Percentiles rank a stretch among this genome's conserved stretches.
These are phyloP conservation scores for Scolecobasidium constrictum DNA, from an alignment of 2,329 filamentous ascomycete species.

Conservation along the genomic window DNA sequence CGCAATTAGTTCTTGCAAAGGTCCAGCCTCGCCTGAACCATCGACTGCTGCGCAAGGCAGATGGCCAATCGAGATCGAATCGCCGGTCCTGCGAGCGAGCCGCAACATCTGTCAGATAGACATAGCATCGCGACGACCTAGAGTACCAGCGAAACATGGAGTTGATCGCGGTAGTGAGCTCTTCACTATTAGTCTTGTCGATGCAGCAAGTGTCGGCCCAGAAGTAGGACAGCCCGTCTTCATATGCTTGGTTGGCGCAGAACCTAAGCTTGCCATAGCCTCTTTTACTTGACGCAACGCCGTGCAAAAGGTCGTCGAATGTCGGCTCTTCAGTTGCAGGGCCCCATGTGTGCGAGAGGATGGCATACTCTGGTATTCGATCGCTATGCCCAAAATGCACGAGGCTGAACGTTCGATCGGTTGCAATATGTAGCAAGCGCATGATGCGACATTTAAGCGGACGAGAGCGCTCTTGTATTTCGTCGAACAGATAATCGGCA, in stretches of 20 bases:
- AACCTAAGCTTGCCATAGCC: slow-evolving; percentile 12
- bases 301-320: slow-evolving; percentile 9
- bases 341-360: slow-evolving; percentile 13
- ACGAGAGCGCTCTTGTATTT: no score
- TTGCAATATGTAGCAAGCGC: no score
- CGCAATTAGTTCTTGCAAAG: slow-evolving; percentile 15
- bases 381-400: slow-evolving; percentile 6
- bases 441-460: no score
- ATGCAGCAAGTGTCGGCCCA: slow-evolving; percentile 12
- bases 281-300: slow-evolving; percentile 7
- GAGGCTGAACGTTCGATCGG: no score
- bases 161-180: slow-evolving; percentile 9
- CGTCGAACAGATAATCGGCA: no score
- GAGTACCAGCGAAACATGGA: slow-evolving; percentile 12
- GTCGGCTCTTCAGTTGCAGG: slow-evolving; percentile 11
- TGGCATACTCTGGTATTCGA: slow-evolving; percentile 12
- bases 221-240: slow-evolving; percentile 11
- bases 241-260: slow-evolving; percentile 9
- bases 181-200: slow-evolving; percentile 7
- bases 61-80: slow-evolving; percentile 6
- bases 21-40: slow-evolving; percentile 12
- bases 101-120: slow-evolving; percentile 10
- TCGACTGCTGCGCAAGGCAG: slow-evolving; percentile 10
- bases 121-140: slow-evolving; percentile 7
- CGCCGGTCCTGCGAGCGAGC: background rate